Conservation (phyloP, 2,329 filamentous ascomycete genomes). For the Lecanosticta acicola region DNA sequence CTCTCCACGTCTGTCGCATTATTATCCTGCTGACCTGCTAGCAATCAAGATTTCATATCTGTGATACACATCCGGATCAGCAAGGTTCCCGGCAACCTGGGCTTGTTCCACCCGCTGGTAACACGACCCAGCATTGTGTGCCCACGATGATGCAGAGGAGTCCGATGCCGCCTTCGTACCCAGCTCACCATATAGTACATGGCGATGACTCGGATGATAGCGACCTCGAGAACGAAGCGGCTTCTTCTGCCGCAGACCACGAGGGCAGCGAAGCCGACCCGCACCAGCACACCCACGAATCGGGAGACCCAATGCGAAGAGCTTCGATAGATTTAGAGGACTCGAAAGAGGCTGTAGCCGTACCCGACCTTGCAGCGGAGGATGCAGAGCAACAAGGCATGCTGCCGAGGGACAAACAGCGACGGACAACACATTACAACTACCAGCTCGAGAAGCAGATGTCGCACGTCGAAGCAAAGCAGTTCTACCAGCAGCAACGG, state of each 20-base stretch:
- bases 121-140: not conserved
- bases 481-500: constrained; percentile 90
- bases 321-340: constrained; percentile 23
- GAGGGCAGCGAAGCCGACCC: constrained; percentile 16
- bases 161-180: constrained; percentile 25
- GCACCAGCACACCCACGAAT: constrained; percentile 22
- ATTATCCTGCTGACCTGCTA: not conserved
- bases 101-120: not conserved
- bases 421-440: constrained; percentile 84
- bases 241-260: constrained; percentile 18
- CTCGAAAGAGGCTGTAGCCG: constrained; percentile 13
- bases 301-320: constrained; percentile 20
- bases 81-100: not conserved
- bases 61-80: not conserved
- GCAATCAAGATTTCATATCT: not conserved
- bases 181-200: constrained; percentile 21
- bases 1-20: not conserved
- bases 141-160: constrained; percentile 28
- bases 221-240: constrained; percentile 15
- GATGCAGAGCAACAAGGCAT: constrained; percentile 30
- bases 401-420: constrained; percentile 49
- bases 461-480: constrained; percentile 88
- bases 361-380: constrained; percentile 13
- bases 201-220: constrained; percentile 24
- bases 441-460: constrained; percentile 89